phyloP scores from a whole-genome alignment of 192 early-diverging fungal species.

The Podila epigama region DNA sequence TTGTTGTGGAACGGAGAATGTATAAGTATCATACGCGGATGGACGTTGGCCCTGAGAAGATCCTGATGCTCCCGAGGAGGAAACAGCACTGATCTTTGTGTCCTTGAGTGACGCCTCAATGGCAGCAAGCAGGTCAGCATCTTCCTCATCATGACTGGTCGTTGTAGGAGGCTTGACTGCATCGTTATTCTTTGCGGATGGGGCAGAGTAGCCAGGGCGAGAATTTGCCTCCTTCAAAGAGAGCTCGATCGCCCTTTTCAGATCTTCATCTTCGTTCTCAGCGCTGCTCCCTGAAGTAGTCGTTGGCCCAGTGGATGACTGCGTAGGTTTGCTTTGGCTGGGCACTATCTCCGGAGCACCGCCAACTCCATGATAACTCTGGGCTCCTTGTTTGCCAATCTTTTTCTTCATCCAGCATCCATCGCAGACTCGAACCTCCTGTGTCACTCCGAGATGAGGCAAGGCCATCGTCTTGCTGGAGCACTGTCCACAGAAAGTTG shows the following conservation, averaged over 20 bases:
- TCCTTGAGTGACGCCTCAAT: constrained; percentile 82
- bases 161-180: constrained; percentile 2
- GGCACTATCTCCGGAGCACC: constrained; percentile 53
- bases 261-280: constrained; percentile 76
- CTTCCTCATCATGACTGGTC: constrained; percentile 70
- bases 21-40: too few relatives aligned
- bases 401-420: constrained; percentile 80
- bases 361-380: constrained; percentile 17
- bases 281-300: constrained; percentile 14
- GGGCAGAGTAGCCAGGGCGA: constrained; percentile 56
- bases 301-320: constrained; percentile 48
- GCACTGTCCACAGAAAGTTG: constrained; percentile 92
- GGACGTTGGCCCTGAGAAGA: constrained; percentile 1
- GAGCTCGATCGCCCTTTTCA: constrained; percentile 91
- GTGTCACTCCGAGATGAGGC: constrained; percentile 86
- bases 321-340: constrained; percentile 27
- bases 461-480: constrained; percentile 88
- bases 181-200: constrained; percentile 11
- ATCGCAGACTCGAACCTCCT: constrained; percentile 96
- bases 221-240: constrained; percentile 81
- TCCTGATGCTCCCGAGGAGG: too few relatives aligned
- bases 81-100: constrained; percentile 54
- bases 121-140: constrained; percentile 75
- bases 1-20: too few relatives aligned
- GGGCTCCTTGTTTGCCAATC: constrained; percentile 29